Evolutionary conservation across 2,329 filamentous ascomycete genomes (phyloP).

Genomic region (Cladosporium sp.): DNA sequence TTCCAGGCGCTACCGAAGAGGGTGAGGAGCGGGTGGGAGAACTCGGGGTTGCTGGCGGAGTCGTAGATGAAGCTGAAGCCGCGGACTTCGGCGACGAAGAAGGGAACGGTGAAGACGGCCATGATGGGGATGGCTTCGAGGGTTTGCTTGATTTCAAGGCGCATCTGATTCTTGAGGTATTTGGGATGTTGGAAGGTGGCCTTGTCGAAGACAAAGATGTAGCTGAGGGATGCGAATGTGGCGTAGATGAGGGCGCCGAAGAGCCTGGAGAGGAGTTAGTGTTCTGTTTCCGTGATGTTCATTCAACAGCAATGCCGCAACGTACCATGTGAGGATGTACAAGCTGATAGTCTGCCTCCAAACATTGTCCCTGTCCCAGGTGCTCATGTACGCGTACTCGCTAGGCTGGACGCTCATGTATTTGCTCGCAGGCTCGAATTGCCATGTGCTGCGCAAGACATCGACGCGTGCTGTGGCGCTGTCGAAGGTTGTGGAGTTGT

Average conservation of each 20-base stretch:
- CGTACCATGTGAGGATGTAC: constrained; percentile 82
- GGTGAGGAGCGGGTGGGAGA: constrained; percentile 32
- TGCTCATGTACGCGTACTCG: constrained; percentile 75
- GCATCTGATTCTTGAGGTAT: constrained; percentile 91
- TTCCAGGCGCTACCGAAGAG: constrained; percentile 59
- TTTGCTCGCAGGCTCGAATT: constrained; percentile 71
- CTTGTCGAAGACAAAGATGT: constrained; percentile 89
- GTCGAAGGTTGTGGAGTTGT: constrained; percentile 51
- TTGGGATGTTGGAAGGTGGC: constrained; percentile 84
- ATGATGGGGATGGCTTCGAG: constrained; percentile 76
- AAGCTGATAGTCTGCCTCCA: constrained; percentile 73
- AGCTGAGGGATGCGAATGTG: constrained; percentile 77
- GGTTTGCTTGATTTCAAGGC: constrained; percentile 80
- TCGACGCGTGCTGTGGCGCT: constrained; percentile 18
- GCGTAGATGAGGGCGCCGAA: constrained; percentile 87
- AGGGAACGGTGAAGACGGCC: constrained; percentile 75
- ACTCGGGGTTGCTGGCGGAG: constrained; percentile 39
- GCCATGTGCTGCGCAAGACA: constrained; percentile 39
- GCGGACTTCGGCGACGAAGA: constrained; percentile 80
- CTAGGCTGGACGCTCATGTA: constrained; percentile 70
- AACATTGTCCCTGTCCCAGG: constrained; percentile 74
- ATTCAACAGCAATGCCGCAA: not conserved
- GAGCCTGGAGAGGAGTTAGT: constrained; percentile 57
- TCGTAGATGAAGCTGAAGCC: constrained; percentile 90
- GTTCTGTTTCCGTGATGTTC: not conserved